Base-by-base conservation (phyloP, 2,329 filamentous ascomycete genomes). In the Pseudogymnoascus sp. region DNA sequence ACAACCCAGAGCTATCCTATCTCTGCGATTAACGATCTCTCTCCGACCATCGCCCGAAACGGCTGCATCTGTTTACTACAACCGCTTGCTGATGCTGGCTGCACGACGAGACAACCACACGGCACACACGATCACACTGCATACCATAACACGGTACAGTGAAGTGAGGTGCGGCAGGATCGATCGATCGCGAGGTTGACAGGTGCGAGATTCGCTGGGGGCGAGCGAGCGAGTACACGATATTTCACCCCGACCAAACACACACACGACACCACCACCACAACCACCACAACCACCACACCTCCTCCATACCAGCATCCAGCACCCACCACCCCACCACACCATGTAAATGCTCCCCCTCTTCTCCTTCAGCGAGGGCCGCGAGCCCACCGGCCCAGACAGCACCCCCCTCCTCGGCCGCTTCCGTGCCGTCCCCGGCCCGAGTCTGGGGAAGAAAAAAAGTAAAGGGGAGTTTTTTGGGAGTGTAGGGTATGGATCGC, bases 361-460 rank as follows among this genome's bases (percentile, higher is more conserved):
- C 78, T 88, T 88, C 76, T 79, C 82, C 72, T 88, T 88, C 75
- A 85, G 85, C 66, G 84, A 85, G 70, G 85, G 85, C 73, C 80
- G 77, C 70, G 85, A 88, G 75, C 80, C 83, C 66, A 80, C 78
- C 69, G 73, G 71, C 64, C 77, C 77, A 68, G 81, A 86, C 69
- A 76, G 82, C 44, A 83, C 84, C 16, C 84, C 85, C 23, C 75
- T 87, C 7, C 80, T 88, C 1, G 85, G 85, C 66, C 83, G 85
- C 40, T 88, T 85, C 74, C 83, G 85, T 65, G 85, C 85, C 64
- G 83, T 88, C 16, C 83, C 83, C 6, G 40, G 44, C 42, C 35
- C 59, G 5, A 67, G 75, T 25, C 73, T 71, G 59, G 25, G 44
- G 14, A 23, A 53, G 44, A 53, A 53, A 23, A 12, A 6, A 14